Percentiles rank a stretch among this genome's conserved stretches.
Evolutionary conservation across 148 eudicot genomes (phyloP).

Genomic region (Limonium bicolor): DNA sequence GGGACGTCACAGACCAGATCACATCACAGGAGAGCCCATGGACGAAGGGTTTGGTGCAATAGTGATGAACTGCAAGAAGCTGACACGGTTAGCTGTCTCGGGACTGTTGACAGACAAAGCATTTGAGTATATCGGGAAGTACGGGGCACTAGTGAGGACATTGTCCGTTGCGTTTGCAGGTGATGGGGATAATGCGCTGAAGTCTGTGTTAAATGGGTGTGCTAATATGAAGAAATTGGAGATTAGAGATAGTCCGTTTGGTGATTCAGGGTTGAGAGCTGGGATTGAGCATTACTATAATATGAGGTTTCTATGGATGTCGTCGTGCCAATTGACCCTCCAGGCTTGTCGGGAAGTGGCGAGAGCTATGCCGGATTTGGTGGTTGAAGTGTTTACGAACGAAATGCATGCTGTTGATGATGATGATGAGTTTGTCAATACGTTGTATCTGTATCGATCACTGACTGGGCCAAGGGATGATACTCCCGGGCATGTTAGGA

Average conservation of each 20-base stretch:
- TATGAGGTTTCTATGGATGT: conserved; percentile 87
- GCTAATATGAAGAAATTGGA: conserved; percentile 64
- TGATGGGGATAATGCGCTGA: conserved; percentile 56
- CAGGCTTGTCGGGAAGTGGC: conserved; percentile 46
- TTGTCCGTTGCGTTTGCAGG: conserved; percentile 85
- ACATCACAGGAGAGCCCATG: conserved; percentile 61
- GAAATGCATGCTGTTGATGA: conserved; percentile 13
- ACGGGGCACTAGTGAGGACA: conserved; percentile 63
- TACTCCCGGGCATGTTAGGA: conserved; percentile 41
- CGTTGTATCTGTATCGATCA: conserved; percentile 61
- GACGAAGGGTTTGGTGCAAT: conserved; percentile 92
- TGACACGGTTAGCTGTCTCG: conserved; percentile 66
- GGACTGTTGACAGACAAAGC: conserved; percentile 66
- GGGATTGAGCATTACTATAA: conserved; percentile 58
- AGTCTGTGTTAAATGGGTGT: conserved; percentile 66
- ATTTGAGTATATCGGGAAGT: conserved; percentile 51
- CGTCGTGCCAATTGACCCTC: conserved; percentile 48
- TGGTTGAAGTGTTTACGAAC: conserved; percentile 41
- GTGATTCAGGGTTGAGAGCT: conserved; percentile 44
- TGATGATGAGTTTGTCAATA: conserved; percentile 31
- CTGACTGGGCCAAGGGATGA: conserved; percentile 62
- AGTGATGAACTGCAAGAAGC: conserved; percentile 79
- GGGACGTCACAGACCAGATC: conserved; percentile 65
- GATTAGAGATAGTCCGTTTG: conserved; percentile 83
- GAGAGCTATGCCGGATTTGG: conserved; percentile 36